Percentiles rank a stretch among this genome's conserved stretches.
Conservation (phyloP, 805 yeast genomes). For the Wickerhamiella allomyrinae region DNA sequence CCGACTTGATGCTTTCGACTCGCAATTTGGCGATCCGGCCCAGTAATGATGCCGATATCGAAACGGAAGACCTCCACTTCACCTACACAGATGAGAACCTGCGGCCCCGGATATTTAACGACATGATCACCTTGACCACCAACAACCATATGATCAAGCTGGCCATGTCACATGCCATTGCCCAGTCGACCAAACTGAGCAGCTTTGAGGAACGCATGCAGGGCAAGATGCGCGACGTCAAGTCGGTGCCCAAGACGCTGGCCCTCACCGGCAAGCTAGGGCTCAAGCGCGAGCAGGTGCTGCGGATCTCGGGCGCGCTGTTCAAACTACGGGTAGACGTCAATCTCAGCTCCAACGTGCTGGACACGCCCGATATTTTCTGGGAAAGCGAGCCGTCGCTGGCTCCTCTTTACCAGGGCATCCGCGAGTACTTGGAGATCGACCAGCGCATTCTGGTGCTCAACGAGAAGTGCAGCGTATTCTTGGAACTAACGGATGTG, state of each 20-base stretch:
- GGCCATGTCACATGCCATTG: conserved; percentile 91
- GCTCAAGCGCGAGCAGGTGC: conserved; percentile 64
- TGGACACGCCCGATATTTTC: conserved; percentile 92
- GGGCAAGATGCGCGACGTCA: conserved; percentile 63
- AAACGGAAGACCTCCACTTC: conserved; percentile 76
- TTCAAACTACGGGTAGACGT: conserved; percentile 89
- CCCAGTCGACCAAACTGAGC: conserved; percentile 86
- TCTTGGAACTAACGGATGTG: conserved; percentile 82
- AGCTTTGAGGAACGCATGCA: conserved; percentile 88
- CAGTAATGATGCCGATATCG: conserved; percentile 70
- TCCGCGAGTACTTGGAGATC: conserved; percentile 83
- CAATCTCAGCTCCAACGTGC: conserved; percentile 72
- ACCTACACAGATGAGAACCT: conserved; percentile 37
- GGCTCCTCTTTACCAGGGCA: conserved; percentile 80
- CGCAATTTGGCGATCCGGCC: conserved; percentile 50
- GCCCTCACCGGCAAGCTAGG: conserved; percentile 86
- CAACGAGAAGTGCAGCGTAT: conserved; percentile 87
- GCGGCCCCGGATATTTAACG: conserved; percentile 54
- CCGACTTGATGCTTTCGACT: conserved; percentile 67
- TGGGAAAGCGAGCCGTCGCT: conserved; percentile 93
- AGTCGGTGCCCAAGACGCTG: conserved; percentile 76
- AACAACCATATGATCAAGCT: conserved; percentile 88
- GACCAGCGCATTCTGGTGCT: conserved; percentile 89
- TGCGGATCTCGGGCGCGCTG: conserved; percentile 78
- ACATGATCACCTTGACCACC: conserved; percentile 77